Evolutionary conservation across 1,139 yeast species (phyloP).

Genomic region (Sugiyamaella pinicola): DNA sequence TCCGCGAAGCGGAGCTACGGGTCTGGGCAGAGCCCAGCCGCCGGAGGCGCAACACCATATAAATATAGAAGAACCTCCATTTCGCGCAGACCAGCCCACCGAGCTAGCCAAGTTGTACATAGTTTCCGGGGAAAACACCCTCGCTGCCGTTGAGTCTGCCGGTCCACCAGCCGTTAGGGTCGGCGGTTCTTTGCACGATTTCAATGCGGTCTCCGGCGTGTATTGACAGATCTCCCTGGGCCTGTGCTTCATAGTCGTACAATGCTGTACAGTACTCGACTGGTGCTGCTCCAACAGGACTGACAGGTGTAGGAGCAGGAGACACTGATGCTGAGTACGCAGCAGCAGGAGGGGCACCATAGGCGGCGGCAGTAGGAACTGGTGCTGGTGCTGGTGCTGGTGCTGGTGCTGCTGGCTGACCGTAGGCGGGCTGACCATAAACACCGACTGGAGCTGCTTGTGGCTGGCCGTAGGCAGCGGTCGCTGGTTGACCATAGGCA

Average conservation of each 20-base stretch:
- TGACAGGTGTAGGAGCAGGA: conserved; percentile 37
- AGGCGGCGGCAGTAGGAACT: conserved; percentile 24
- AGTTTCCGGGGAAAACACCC: conserved; percentile 96
- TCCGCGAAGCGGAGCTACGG: too few species aligned
- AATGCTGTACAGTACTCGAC: conserved; percentile 68
- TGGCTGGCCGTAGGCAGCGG: conserved; percentile 26
- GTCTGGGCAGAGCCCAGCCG: too few species aligned
- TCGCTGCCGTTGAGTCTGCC: conserved; percentile 83
- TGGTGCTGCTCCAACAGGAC: conserved; percentile 45
- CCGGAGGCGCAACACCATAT: too few species aligned
- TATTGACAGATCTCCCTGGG: conserved; percentile 85
- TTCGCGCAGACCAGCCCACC: too few species aligned
- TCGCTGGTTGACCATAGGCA: conserved; percentile 33
- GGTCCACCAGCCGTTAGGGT: conserved; percentile 97
- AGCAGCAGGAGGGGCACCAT: conserved; percentile 2
- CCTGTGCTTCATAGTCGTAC: conserved; percentile 78
- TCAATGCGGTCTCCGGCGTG: conserved; percentile 87
- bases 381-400: conserved; percentile 43
- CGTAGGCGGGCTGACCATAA: conserved; percentile 39
- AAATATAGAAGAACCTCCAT: not conserved
- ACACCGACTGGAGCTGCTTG: conserved; percentile 26
- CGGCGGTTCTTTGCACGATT: conserved; percentile 76
- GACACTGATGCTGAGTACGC: not conserved
- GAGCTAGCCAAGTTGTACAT: conserved; percentile 66
- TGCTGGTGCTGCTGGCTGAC: conserved; percentile 27